Conservation (phyloP, 2,329 filamentous ascomycete genomes). For the Podosphaera leucotricha region DNA sequence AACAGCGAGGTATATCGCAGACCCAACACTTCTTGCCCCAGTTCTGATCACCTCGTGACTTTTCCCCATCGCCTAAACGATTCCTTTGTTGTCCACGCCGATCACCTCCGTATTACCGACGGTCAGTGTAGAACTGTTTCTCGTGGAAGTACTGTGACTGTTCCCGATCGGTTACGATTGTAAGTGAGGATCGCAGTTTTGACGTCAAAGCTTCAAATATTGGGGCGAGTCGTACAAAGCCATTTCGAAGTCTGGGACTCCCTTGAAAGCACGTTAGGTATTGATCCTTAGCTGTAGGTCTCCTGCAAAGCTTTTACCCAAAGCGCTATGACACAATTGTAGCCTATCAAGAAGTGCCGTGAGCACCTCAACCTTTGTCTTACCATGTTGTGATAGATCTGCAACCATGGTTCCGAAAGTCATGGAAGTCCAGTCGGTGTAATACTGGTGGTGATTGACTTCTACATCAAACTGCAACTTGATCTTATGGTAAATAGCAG, state of each 20-base stretch:
- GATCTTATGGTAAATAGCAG: neutral
- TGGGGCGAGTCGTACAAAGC: neutral
- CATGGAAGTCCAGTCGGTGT: neutral
- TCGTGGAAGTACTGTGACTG: neutral
- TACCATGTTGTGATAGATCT: neutral
- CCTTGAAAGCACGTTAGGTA: neutral
- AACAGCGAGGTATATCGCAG: neutral
- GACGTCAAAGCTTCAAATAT: neutral
- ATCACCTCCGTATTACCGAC: neutral
- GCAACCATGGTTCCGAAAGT: neutral
- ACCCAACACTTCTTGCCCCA: neutral
- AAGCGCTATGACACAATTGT: neutral
- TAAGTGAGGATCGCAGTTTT: neutral
- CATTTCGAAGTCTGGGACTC: neutral
- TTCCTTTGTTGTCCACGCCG: neutral
- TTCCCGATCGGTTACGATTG: neutral
- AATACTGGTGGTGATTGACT: neutral
- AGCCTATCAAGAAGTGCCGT: neutral
- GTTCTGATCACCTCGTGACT: neutral
- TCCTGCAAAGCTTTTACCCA: neutral
- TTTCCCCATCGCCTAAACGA: neutral
- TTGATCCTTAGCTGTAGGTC: neutral
- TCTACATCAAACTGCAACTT: conserved; percentile 1
- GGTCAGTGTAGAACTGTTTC: neutral
- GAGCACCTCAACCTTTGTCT: neutral